These are phyloP conservation scores for Porphyrellus cyaneotinctus DNA, from an alignment of 768 basidiomycete species.

Conservation along the genomic window DNA sequence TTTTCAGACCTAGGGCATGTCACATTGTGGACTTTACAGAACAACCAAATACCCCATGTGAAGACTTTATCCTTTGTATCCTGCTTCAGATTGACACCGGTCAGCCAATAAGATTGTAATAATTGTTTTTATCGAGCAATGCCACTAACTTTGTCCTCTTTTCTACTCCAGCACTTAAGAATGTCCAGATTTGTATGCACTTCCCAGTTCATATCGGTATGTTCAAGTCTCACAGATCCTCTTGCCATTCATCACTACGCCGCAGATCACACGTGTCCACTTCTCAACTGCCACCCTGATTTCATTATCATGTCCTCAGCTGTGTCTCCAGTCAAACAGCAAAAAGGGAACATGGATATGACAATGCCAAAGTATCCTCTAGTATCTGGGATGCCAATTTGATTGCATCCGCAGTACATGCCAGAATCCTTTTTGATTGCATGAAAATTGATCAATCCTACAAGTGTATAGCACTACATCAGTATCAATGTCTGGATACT, in stretches of 20 bases:
- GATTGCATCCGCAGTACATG: conserved; percentile 69
- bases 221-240: conserved; percentile 23
- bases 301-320: conserved; percentile 35
- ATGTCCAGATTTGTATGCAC: conserved; percentile 88
- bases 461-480: conserved; percentile 65
- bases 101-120: no score
- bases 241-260: neutral
- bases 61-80: no score
- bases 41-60: no score
- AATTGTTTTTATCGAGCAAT: no score
- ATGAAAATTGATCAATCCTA: neutral
- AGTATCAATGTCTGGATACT: conserved; percentile 97
- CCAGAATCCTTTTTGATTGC: neutral
- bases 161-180: neutral
- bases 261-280: neutral
- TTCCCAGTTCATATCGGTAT: conserved; percentile 86
- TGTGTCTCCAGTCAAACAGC: conserved; percentile 89
- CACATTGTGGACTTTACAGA: no score
- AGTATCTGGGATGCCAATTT: conserved; percentile 97
- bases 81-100: no score
- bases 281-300: neutral
- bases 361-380: conserved; percentile 82
- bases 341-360: conserved; percentile 78
- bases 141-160: no score
- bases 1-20: no score